Evolutionary conservation across 768 basidiomycete genomes (phyloP).

Genomic region (Leccinellum luteum): DNA sequence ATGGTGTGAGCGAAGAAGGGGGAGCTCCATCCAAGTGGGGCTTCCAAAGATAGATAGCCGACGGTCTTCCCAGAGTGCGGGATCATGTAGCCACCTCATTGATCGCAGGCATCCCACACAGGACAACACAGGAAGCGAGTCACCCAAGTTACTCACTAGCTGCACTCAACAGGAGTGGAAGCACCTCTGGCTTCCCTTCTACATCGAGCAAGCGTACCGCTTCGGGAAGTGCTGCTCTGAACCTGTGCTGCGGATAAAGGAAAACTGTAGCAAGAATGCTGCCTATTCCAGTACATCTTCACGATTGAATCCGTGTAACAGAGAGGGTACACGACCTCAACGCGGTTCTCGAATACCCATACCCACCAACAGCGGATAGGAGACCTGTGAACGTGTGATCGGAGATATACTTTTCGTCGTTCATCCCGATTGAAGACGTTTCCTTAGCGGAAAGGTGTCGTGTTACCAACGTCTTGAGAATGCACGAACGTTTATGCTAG

Average conservation of each 20-base stretch:
- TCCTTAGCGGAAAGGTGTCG: slow-evolving; percentile 12
- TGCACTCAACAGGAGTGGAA: slow-evolving; percentile 24
- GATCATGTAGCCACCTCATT: slow-evolving; percentile 13
- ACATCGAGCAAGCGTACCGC: slow-evolving; percentile 10
- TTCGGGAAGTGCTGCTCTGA: slow-evolving; percentile 12
- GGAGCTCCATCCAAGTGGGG: not conserved
- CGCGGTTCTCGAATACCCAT: slow-evolving; percentile 42
- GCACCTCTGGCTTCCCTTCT: slow-evolving; percentile 13
- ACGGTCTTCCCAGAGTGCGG: not conserved
- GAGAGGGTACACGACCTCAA: slow-evolving; percentile 5
- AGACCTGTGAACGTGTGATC: slow-evolving; percentile 25
- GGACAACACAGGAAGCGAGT: slow-evolving; percentile 9
- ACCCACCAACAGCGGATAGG: slow-evolving; percentile 44
- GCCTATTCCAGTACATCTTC: slow-evolving; percentile 14
- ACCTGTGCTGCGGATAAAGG: slow-evolving; percentile 13
- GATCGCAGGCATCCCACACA: not conserved
- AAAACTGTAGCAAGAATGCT: slow-evolving; percentile 15
- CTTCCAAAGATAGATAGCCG: not conserved
- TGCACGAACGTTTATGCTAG: not conserved
- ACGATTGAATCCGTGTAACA: slow-evolving; percentile 11
- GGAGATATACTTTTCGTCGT: slow-evolving; percentile 28
- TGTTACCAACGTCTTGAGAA: not conserved
- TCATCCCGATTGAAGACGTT: slow-evolving; percentile 2
- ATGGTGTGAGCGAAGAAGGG: slow-evolving; percentile 2
- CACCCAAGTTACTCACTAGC: not conserved